A percentile compares a stretch with the other conserved stretches of the same genome.
phyloP scores from a whole-genome alignment of 202 grass and related monocot species.

The Musa balbisiana region DNA sequence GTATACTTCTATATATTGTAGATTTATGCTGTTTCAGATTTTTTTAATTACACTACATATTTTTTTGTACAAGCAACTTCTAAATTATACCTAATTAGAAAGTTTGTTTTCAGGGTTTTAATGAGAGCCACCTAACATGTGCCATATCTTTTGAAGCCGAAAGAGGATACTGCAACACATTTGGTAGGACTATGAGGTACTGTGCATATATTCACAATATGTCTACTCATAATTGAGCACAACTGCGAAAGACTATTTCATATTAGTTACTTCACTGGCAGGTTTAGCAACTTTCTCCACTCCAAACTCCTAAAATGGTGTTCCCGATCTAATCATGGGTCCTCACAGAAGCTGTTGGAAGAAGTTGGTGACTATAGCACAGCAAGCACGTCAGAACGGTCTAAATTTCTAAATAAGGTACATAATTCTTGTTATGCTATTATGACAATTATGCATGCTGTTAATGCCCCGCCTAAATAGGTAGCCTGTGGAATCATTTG shows the following conservation, averaged over 20 bases:
- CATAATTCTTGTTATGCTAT: neutral
- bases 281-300: constrained; percentile 55
- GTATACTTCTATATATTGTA: neutral
- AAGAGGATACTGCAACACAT: constrained; percentile 34
- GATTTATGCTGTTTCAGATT: neutral
- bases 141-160: constrained; percentile 33
- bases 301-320: constrained; percentile 45
- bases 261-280: neutral
- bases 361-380: constrained; percentile 33
- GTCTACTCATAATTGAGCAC: neutral
- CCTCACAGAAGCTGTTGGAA: constrained; percentile 41
- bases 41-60: neutral
- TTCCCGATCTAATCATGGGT: constrained; percentile 41
- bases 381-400: constrained; percentile 35
- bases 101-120: constrained; percentile 17
- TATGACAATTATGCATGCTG: neutral
- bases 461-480: neutral
- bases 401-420: constrained; percentile 60
- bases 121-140: constrained; percentile 31
- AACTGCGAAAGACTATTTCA: neutral
- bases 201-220: neutral
- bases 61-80: neutral
- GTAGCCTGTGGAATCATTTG: neutral
- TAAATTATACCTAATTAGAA: neutral
- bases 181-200: constrained; percentile 47